These are phyloP conservation scores for Verticillium tricorpus DNA, from an alignment of 2,329 filamentous ascomycete genomes.

Conservation along the genomic window DNA sequence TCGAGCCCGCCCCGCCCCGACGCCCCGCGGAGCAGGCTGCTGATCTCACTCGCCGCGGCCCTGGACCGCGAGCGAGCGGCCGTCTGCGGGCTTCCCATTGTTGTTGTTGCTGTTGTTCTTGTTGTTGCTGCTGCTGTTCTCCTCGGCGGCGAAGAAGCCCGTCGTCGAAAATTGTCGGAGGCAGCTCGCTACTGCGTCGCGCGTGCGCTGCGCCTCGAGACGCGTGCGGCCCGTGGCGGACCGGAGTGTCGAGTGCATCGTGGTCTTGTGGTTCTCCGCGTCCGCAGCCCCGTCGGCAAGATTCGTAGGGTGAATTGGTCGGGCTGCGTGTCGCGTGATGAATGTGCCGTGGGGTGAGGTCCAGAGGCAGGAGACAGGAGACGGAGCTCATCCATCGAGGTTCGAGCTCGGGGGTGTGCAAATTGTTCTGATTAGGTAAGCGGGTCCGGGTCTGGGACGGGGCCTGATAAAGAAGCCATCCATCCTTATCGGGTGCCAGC, in stretches of 20 bases:
- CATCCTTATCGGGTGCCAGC: no score
- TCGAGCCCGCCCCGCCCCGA: conserved; percentile 7
- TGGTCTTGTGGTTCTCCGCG: conserved; percentile 9
- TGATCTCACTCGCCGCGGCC: conserved; percentile 29
- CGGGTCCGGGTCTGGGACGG: neutral
- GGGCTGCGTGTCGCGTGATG: neutral
- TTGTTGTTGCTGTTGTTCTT: conserved; percentile 7
- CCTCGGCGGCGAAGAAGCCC: conserved; percentile 23
- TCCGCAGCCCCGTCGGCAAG: neutral
- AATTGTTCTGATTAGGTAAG: neutral
- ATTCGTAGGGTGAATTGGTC: neutral
- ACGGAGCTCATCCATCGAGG: neutral
- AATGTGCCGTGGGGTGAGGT: neutral
- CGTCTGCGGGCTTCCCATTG: neutral
- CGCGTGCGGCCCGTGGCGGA: conserved; percentile 29
- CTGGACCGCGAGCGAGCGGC: conserved; percentile 26
- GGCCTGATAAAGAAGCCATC: no score
- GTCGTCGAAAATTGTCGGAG: conserved; percentile 34
- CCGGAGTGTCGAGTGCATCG: conserved; percentile 34
- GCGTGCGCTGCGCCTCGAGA: conserved; percentile 26
- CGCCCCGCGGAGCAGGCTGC: conserved; percentile 18
- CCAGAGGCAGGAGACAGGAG: neutral
- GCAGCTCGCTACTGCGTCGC: conserved; percentile 24
- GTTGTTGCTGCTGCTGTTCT: conserved; percentile 11
- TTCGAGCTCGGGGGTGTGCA: neutral